phyloP scores from a whole-genome alignment of 257 asterid species.

The Salvia miltiorrhiza region DNA sequence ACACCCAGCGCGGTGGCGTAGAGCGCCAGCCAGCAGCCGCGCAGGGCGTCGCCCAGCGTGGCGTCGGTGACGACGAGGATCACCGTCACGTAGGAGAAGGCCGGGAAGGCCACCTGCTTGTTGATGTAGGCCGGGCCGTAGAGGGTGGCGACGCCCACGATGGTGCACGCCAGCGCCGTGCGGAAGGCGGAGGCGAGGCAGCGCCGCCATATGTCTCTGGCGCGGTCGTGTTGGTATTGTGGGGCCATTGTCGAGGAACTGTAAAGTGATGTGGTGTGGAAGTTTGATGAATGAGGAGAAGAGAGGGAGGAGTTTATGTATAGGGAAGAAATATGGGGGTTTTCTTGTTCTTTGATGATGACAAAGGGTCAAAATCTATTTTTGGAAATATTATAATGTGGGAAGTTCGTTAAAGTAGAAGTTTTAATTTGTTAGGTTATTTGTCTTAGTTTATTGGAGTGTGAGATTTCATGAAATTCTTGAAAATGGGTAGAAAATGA shows the following conservation, averaged over 20 bases:
- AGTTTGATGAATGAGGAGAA: neutral
- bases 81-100: conserved; percentile 72
- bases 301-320: conserved; percentile 1
- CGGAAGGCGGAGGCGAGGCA: conserved; percentile 69
- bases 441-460: neutral
- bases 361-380: neutral
- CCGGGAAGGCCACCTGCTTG: conserved; percentile 54
- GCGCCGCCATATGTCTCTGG: conserved; percentile 41
- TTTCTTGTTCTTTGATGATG: neutral
- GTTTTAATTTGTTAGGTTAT: neutral
- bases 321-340: neutral
- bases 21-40: conserved; percentile 66
- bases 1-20: conserved; percentile 51
- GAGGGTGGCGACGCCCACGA: conserved; percentile 64
- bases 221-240: neutral
- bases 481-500: neutral
- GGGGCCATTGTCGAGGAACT: too few species aligned
- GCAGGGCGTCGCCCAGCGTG: conserved; percentile 65
- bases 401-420: neutral
- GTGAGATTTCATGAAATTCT: neutral
- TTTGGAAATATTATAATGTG: neutral
- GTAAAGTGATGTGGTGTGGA: neutral
- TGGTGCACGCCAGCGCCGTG: conserved; percentile 76
- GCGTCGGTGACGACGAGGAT: conserved; percentile 63
- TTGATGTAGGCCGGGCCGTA: conserved; percentile 49